Percentiles rank a stretch among this genome's conserved stretches.
These are phyloP conservation scores for Saccharomyces hybrid DNA, from an alignment of 1,139 yeast species.

Conservation along the genomic window DNA sequence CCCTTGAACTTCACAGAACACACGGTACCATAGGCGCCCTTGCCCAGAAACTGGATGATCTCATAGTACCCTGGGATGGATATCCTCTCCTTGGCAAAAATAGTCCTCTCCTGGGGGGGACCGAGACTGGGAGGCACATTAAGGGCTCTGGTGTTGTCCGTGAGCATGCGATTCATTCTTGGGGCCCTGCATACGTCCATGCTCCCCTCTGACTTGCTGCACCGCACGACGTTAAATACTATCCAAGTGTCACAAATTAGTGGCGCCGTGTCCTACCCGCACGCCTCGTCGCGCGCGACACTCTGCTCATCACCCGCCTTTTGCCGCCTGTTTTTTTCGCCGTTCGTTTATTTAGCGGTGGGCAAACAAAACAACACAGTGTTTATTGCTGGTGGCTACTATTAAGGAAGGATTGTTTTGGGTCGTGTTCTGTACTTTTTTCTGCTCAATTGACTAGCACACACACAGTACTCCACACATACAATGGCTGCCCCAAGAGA, in stretches of 20 bases:
- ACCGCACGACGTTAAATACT: background rate
- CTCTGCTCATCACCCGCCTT: background rate
- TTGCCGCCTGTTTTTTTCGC: slow-evolving; percentile 1
- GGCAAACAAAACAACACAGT: background rate
- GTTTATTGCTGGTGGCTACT: background rate
- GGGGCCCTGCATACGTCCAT: background rate
- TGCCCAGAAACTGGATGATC: slow-evolving; percentile 60
- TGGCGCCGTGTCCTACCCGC: background rate
- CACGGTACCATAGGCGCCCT: slow-evolving; percentile 87
- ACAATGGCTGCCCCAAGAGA: slow-evolving; percentile 1
- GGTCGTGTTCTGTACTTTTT: background rate
- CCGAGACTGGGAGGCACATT: background rate
- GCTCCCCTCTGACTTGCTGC: background rate
- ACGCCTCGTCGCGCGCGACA: slow-evolving; percentile 1
- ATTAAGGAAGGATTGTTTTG: background rate
- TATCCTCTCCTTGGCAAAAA: slow-evolving; percentile 45
- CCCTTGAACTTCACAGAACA: slow-evolving; percentile 64
- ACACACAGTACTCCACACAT: background rate
- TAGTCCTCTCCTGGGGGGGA: slow-evolving; percentile 14
- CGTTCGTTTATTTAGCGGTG: slow-evolving; percentile 1
- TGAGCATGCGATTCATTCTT: background rate
- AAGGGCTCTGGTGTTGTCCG: background rate
- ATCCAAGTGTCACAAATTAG: background rate
- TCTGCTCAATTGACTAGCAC: background rate
- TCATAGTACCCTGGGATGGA: slow-evolving; percentile 59